Evolutionary conservation across 805 yeast species (phyloP).

Genomic region (Clavispora asparagi): DNA sequence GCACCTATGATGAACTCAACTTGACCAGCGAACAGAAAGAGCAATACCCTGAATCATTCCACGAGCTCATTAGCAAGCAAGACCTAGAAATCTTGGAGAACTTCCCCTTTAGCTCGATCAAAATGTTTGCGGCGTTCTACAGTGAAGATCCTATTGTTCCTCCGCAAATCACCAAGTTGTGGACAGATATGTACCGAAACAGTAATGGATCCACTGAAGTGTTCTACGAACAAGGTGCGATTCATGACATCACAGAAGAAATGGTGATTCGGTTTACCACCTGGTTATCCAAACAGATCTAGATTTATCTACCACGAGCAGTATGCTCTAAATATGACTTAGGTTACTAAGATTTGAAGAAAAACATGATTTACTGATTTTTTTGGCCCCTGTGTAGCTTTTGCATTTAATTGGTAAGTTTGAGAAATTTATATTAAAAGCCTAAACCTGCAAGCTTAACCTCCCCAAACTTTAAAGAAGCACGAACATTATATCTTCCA

Average conservation of each 20-base stretch:
- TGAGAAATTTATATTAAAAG: too few species aligned
- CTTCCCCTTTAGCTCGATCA: slow-evolving; percentile 26
- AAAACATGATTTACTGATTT: background rate
- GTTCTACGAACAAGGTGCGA: slow-evolving; percentile 25
- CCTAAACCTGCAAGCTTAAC: too few species aligned
- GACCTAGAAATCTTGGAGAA: slow-evolving; percentile 29
- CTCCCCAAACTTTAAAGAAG: too few species aligned
- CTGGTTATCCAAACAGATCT: slow-evolving; percentile 22
- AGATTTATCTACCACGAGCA: background rate
- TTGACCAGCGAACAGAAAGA: slow-evolving; percentile 22
- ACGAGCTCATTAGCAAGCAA: slow-evolving; percentile 21
- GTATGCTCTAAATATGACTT: too few species aligned
- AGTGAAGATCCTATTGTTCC: slow-evolving; percentile 34
- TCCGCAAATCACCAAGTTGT: slow-evolving; percentile 23
- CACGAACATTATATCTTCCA: too few species aligned
- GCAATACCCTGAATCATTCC: slow-evolving; percentile 31
- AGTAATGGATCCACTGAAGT: slow-evolving; percentile 21
- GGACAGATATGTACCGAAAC: slow-evolving; percentile 26
- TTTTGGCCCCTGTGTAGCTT: background rate
- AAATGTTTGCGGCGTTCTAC: slow-evolving; percentile 34
- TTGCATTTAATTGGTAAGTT: background rate
- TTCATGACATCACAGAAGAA: slow-evolving; percentile 30
- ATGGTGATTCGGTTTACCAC: slow-evolving; percentile 29
- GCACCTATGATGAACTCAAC: slow-evolving; percentile 28
- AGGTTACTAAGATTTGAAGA: background rate